Conservation (phyloP, 1,139 yeast genomes). For the Protomyces pachydermus region DNA sequence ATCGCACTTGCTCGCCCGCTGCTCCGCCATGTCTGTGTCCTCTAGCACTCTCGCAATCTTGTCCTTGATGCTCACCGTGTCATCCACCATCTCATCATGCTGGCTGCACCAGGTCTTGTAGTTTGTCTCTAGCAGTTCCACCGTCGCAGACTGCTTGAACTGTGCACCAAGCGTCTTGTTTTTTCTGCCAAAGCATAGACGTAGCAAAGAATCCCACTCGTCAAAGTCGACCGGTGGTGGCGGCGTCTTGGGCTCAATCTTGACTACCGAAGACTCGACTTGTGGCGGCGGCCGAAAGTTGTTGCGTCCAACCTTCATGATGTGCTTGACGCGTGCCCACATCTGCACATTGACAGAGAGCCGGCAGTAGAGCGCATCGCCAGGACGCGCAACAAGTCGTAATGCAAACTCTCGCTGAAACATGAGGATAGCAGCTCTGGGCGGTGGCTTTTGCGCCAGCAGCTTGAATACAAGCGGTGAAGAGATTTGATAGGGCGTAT, state of each 20-base stretch:
- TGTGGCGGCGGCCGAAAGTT: slow-evolving; percentile 98
- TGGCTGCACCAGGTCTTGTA: slow-evolving; percentile 62
- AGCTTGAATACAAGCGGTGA: slow-evolving; percentile 93
- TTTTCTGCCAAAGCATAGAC: slow-evolving; percentile 87
- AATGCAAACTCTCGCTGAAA: slow-evolving; percentile 96
- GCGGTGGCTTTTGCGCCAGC: slow-evolving; percentile 86
- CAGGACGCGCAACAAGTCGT: slow-evolving; percentile 89
- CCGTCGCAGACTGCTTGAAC: slow-evolving; percentile 75
- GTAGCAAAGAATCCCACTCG: slow-evolving; percentile 94
- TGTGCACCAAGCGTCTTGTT: slow-evolving; percentile 88
- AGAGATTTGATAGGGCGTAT: slow-evolving; percentile 95
- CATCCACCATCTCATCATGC: slow-evolving; percentile 49
- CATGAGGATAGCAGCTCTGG: slow-evolving; percentile 92
- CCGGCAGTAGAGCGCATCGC: slow-evolving; percentile 86
- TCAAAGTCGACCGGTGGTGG: slow-evolving; percentile 86
- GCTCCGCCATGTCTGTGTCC: slow-evolving; percentile 66
- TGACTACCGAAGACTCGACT: slow-evolving; percentile 93
- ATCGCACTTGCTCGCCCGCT: slow-evolving; percentile 90
- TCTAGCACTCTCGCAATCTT: slow-evolving; percentile 60
- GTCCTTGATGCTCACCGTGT: slow-evolving; percentile 51
- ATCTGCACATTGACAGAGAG: slow-evolving; percentile 93
- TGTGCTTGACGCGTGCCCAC: slow-evolving; percentile 99
- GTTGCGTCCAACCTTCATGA: slow-evolving; percentile 96
- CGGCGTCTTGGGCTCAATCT: slow-evolving; percentile 85
- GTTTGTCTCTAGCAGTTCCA: slow-evolving; percentile 80